phyloP scores from a whole-genome alignment of 2,329 filamentous ascomycete species.

The Iodosphaeria phyllophila region DNA sequence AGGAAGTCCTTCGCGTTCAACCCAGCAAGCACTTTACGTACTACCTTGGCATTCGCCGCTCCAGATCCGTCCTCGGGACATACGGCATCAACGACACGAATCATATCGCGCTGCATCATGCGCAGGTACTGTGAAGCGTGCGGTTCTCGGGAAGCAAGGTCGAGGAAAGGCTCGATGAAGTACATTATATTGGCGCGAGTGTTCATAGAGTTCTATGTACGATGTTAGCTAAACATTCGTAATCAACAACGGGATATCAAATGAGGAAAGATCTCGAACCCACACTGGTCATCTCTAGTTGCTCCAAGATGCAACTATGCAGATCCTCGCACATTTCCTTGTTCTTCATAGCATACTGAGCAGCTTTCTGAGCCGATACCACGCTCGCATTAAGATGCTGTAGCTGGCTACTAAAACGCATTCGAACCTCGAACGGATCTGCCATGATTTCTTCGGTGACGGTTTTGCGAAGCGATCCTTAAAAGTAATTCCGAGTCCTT shows the following conservation, averaged over 20 bases:
- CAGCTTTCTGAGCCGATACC: conserved; percentile 76
- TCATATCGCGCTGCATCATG: conserved; percentile 90
- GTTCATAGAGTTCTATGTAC: conserved; percentile 71
- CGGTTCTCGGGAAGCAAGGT: conserved; percentile 59
- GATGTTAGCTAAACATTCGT: conserved; percentile 2
- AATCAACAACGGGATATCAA: not conserved
- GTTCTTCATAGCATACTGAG: conserved; percentile 87
- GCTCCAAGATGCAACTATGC: conserved; percentile 92
- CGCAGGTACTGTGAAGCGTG: conserved; percentile 60
- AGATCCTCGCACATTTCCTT: conserved; percentile 92
- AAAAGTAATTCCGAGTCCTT: not conserved
- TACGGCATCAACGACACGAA: conserved; percentile 80
- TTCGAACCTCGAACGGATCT: conserved; percentile 94
- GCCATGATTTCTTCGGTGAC: conserved; percentile 21
- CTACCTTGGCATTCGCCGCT: conserved; percentile 84
- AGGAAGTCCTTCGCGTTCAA: conserved; percentile 56
- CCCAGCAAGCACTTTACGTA: conserved; percentile 52
- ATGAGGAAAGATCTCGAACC: conserved; percentile 1
- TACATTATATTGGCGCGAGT: conserved; percentile 98
- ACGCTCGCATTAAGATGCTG: conserved; percentile 83
- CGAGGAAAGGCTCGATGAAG: conserved; percentile 89
- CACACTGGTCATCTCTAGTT: conserved; percentile 56
- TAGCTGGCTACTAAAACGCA: conserved; percentile 84
- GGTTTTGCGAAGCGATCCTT: not conserved
- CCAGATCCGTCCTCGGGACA: conserved; percentile 74